Percentiles rank a stretch among this genome's conserved stretches.
Evolutionary conservation across 352 stramenopile species (phyloP).

Genomic region (Lagenidium giganteum): DNA sequence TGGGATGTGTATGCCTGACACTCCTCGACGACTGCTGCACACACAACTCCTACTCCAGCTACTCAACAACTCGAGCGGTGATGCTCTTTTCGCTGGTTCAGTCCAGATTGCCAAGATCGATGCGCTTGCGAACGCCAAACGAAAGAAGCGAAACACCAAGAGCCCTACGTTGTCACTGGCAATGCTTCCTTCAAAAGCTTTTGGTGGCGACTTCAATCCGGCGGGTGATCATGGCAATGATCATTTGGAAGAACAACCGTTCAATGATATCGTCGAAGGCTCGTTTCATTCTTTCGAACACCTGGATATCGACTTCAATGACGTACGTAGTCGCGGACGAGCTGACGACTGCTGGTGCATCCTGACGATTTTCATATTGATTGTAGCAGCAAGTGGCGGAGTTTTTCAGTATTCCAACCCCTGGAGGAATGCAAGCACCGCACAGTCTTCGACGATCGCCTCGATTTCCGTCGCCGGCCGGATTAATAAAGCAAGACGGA

Average conservation of each 20-base stretch:
- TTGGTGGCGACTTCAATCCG: too few species aligned
- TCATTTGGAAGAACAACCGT: slow-evolving; percentile 22
- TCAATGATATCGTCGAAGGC: slow-evolving; percentile 57
- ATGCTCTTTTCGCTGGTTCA: slow-evolving; percentile 16
- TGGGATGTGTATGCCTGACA: slow-evolving; percentile 77
- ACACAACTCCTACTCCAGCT: slow-evolving; percentile 79
- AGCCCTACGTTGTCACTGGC: background rate
- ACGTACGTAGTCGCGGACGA: slow-evolving; percentile 21
- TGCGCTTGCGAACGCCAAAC: slow-evolving; percentile 16
- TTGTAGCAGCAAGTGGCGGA: slow-evolving; percentile 67
- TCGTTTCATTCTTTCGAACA: slow-evolving; percentile 77
- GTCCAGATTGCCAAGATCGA: slow-evolving; percentile 7
- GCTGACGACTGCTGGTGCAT: background rate
- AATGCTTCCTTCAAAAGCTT: background rate
- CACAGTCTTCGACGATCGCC: slow-evolving; percentile 74
- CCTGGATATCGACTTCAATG: slow-evolving; percentile 85
- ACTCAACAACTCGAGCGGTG: slow-evolving; percentile 45
- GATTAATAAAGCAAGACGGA: slow-evolving; percentile 64
- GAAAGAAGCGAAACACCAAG: slow-evolving; percentile 3
- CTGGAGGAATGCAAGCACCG: slow-evolving; percentile 46
- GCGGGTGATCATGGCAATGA: slow-evolving; percentile 15
- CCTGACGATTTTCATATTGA: background rate
- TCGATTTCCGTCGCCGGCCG: slow-evolving; percentile 58
- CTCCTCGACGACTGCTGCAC: slow-evolving; percentile 64
- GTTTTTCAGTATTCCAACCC: slow-evolving; percentile 76